Base-by-base conservation (phyloP, 257 asterid species). In the Paraleonurus japonicus region DNA sequence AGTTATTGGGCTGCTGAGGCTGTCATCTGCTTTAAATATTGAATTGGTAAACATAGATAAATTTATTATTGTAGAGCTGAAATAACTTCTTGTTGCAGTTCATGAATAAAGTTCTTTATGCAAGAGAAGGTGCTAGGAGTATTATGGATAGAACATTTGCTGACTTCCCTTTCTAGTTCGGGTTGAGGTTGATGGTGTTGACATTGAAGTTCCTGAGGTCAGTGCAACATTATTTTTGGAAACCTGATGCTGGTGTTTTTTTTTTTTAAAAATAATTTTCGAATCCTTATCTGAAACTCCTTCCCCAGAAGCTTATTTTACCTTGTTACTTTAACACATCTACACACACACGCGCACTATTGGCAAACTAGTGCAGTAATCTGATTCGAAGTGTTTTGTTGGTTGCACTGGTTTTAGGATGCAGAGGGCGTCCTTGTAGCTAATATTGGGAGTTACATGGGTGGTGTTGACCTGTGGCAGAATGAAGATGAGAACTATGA, bases 391-490 rank as follows among this genome's bases (percentile, higher is more conserved):
- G 22, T 71, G 20, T 71, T 39, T 47, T 69, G 39, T 69, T 75
- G 32, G 65, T 53, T 75, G 53, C 63, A 32, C 61, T 57, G 35
- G 69, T 75, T 73, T 68, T 65, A 94, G 99, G 97, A 94, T 65
- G 99, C 99, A 62, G 98, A 90, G 82, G 97, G 97, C 23, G 95
- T 93, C 74, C 95, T 93, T 43, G 89, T 93, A 54, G 95, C 95
- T 69, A 93, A 93, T 81, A 93, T 93, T 69, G 97, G 98, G 48
- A 93, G 98, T 80, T 93, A 93, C 74, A 93, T 93, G 98, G 98
- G 98, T 57, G 98, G 98, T 76, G 98, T 93, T 61, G 98, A 91
- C 81, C 83, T 94, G 80, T 94, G 99, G 99, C 97, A 91, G 79
- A 94, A 94, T 76, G 99, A 94, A 72, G 99, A 91, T 74, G 98